phyloP scores from a whole-genome alignment of 2,329 filamentous ascomycete genomes.

The Colletotrichum tanaceti region DNA sequence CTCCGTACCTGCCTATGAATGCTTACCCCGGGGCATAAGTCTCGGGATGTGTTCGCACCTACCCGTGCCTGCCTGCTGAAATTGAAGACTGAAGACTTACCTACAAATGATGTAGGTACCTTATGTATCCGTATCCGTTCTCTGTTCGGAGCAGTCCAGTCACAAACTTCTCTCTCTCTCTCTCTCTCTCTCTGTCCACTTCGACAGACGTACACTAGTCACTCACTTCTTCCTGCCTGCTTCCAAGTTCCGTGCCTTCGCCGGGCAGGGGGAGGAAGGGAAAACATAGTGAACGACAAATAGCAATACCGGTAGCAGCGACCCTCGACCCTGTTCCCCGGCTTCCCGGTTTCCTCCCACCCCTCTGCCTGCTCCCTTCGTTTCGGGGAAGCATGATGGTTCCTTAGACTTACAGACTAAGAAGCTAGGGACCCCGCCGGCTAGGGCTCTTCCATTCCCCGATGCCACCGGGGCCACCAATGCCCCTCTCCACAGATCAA shows the following conservation, averaged over 20 bases:
- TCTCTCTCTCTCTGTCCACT: background rate
- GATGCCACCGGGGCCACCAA: conserved; percentile 34
- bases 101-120: too few relatives aligned
- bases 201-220: too few relatives aligned
- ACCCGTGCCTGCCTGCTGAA: background rate
- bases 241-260: too few relatives aligned
- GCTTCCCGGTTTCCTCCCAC: conserved; percentile 34
- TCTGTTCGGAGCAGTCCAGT: background rate
- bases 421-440: conserved; percentile 30
- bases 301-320: too few relatives aligned
- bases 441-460: conserved; percentile 34
- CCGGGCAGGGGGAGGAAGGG: too few relatives aligned
- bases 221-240: too few relatives aligned
- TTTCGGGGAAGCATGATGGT: conserved; percentile 39
- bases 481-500: conserved; percentile 21
- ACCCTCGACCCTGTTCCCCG: conserved; percentile 23
- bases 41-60: conserved; percentile 4
- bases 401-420: conserved; percentile 33
- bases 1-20: background rate
- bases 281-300: too few relatives aligned
- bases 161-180: background rate
- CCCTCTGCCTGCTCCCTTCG: conserved; percentile 35
- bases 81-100: too few relatives aligned
- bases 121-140: too few relatives aligned
- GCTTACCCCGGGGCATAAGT: background rate